A percentile compares a stretch with the other conserved stretches of the same genome.
These are phyloP conservation scores for Phaeomoniella chlamydospora DNA, from an alignment of 2,329 filamentous ascomycete species.

Conservation along the genomic window DNA sequence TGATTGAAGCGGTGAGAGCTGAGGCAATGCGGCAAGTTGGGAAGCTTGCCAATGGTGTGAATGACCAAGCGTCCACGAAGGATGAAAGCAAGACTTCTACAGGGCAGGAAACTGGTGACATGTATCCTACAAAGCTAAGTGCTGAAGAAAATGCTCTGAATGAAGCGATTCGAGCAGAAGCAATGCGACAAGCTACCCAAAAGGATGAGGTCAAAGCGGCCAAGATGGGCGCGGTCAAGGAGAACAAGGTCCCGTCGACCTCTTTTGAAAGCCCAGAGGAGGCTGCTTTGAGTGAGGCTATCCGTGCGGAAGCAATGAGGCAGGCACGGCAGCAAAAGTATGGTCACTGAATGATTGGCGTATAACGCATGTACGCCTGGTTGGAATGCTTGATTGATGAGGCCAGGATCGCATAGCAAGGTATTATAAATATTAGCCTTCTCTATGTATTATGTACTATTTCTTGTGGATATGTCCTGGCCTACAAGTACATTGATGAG, in stretches of 20 bases:
- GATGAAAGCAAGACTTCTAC: not conserved
- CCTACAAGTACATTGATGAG: too few species aligned
- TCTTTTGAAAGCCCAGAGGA: not conserved
- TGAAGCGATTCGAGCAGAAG: not conserved
- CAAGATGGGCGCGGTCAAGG: not conserved
- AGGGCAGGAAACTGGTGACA: not conserved
- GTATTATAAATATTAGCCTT: too few species aligned
- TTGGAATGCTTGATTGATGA: too few species aligned
- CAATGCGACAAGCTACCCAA: not conserved
- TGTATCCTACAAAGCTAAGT: not conserved
- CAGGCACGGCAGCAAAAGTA: not conserved
- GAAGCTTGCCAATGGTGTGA: not conserved
- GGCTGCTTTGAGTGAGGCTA: not conserved
- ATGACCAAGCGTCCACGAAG: not conserved
- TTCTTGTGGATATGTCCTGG: too few species aligned
- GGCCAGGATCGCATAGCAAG: too few species aligned
- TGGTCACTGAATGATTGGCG: not conserved
- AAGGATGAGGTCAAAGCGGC: not conserved
- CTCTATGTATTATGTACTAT: too few species aligned
- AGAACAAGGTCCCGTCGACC: not conserved
- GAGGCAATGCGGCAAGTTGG: not conserved
- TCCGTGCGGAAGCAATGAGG: not conserved
- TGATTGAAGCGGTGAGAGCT: not conserved
- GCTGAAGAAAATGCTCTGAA: not conserved
- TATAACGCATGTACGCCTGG: too few species aligned